Evolutionary conservation across 2,329 filamentous ascomycete genomes (phyloP), one percentile per base, ranked within the genome.

Genomic region (Alternaria triticina): DNA sequence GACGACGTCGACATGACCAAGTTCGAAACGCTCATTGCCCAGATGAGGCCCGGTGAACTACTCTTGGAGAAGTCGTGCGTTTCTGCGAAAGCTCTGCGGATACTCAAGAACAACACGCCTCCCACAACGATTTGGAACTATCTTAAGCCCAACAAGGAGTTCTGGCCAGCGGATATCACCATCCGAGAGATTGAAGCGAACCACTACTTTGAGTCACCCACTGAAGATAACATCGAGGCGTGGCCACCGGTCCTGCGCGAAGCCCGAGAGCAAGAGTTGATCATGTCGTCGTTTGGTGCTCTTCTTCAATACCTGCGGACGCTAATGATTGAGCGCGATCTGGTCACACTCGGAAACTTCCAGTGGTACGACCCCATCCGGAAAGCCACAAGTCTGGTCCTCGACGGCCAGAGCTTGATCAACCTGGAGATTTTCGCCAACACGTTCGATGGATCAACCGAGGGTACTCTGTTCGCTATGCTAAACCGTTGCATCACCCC

Each of bases 371-470:
- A 91, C 76, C 96, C 96, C 0, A 98, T 99, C 55, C 91, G 91
- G 74, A 97, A 97, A 76, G 86, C 89, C 1, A 93, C 94, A 12
- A 98, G 93, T 28, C 83, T 99, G 47, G 91, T 99, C 10, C 86
- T 99, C 1, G 96, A 99, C 72, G 96, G 96, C 1, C 96, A 99
- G 77, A 98, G 94, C 22, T 85, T 99, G 71, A 96, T 97, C 84
- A 99, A 99, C 74, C 89, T 99, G n/a, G 96, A 99, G 77, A 88
- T 99, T 6, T 99, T 99, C 71, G 88, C 93, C 71, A 99, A 99
- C 80, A 94, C 91, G 0, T 93, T 91, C 69, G 95, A 97, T 75
- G 95, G 94, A 8, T 89, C 93, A 13, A 78, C 86, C 1, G 91
- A 97, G 43, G 96, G 96, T 7, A 98, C 96, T 0, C 82, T 99